phyloP scores from a whole-genome alignment of 129 eudicot species.

The carrot (Daucus carota) region DNA sequence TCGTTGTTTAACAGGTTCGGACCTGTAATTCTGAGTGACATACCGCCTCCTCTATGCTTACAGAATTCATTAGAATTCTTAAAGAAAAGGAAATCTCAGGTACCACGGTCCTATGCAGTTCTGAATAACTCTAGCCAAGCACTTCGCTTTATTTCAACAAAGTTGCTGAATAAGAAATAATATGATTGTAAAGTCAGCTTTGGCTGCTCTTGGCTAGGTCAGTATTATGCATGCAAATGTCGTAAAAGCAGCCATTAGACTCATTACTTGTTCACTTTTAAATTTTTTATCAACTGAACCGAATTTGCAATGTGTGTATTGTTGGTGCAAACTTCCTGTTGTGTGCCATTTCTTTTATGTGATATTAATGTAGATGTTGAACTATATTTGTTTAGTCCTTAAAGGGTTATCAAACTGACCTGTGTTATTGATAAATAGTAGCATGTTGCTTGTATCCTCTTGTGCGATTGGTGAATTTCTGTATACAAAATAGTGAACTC shows the following conservation, averaged over 20 bases:
- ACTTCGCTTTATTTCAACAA: slow-evolving; percentile 60
- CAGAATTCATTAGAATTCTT: slow-evolving; percentile 73
- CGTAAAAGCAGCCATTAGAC: not conserved
- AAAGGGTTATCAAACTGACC: not conserved
- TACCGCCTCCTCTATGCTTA: slow-evolving; percentile 69
- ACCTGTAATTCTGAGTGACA: slow-evolving; percentile 57
- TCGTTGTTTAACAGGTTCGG: slow-evolving; percentile 40
- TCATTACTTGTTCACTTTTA: not conserved
- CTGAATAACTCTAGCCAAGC: slow-evolving; percentile 76
- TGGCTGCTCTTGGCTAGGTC: not conserved
- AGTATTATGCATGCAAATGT: not conserved
- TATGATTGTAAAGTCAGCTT: not conserved
- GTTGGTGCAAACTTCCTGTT: not conserved
- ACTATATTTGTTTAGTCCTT: not conserved
- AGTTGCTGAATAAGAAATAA: slow-evolving; percentile 33
- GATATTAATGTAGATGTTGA: not conserved
- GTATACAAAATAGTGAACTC: not conserved
- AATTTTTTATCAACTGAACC: not conserved
- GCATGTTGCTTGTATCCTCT: no score
- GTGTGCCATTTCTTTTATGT: not conserved
- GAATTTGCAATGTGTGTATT: not conserved
- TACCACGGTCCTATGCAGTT: slow-evolving; percentile 78
- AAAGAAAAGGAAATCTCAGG: slow-evolving; percentile 67
- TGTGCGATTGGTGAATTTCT: not conserved
- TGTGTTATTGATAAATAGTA: not conserved